These are phyloP conservation scores for Sutorius australiensis DNA, from an alignment of 768 basidiomycete genomes.

Conservation along the genomic window DNA sequence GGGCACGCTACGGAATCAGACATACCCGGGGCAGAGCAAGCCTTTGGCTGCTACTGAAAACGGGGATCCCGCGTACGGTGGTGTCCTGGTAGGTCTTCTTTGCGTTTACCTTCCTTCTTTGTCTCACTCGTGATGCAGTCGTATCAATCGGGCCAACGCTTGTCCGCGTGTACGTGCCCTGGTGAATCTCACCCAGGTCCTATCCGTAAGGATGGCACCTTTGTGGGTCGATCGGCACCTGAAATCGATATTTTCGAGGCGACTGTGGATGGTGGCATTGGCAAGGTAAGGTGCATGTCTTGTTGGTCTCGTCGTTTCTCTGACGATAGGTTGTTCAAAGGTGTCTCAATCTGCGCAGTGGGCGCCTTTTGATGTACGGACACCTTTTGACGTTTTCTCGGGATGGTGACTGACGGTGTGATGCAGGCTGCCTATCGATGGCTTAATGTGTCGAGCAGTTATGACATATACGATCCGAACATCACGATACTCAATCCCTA, in stretches of 20 bases:
- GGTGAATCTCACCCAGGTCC: slow-evolving; percentile 60
- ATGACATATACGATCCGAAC: slow-evolving; percentile 35
- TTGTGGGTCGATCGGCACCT: slow-evolving; percentile 52
- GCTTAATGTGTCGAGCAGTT: slow-evolving; percentile 34
- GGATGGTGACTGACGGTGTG: background rate
- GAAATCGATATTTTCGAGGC: slow-evolving; percentile 63
- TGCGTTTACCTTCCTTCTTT: background rate
- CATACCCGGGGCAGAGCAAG: slow-evolving; percentile 39
- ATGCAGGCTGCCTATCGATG: slow-evolving; percentile 42
- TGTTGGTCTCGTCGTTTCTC: background rate
- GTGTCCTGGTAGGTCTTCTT: slow-evolving; percentile 19
- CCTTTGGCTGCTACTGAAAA: slow-evolving; percentile 43
- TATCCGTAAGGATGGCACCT: slow-evolving; percentile 42
- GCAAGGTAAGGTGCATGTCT: slow-evolving; percentile 31
- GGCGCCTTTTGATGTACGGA: slow-evolving; percentile 34
- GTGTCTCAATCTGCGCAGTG: slow-evolving; percentile 56
- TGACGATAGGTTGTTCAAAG: slow-evolving; percentile 19
- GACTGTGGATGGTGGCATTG: slow-evolving; percentile 26
- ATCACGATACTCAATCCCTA: slow-evolving; percentile 40
- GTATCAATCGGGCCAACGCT: slow-evolving; percentile 53
- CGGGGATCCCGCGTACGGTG: slow-evolving; percentile 35
- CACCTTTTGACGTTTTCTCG: background rate
- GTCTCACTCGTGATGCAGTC: slow-evolving; percentile 25
- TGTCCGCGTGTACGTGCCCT: slow-evolving; percentile 56
- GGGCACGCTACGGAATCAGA: slow-evolving; percentile 76